A percentile compares a stretch with the other conserved stretches of the same genome.
Conservation (phyloP, 441 rosid genomes). For the Metrosideros polymorpha region DNA sequence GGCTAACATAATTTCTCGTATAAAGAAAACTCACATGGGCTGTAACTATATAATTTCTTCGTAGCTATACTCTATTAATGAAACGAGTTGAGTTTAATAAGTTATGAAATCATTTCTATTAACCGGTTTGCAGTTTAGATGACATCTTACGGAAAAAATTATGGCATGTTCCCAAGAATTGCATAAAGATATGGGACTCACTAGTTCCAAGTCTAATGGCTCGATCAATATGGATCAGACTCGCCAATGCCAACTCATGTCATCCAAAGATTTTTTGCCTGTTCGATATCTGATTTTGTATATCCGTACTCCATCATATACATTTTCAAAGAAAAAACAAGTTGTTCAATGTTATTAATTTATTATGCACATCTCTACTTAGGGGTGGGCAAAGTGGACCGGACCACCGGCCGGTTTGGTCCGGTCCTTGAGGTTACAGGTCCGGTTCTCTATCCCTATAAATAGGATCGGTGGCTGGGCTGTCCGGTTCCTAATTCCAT, state of each 20-base stretch:
- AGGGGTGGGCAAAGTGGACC: too few species aligned
- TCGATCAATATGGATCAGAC: background rate
- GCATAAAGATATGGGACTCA: background rate
- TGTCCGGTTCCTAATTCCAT: too few species aligned
- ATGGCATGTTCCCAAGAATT: background rate
- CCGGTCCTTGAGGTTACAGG: too few species aligned
- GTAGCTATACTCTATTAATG: background rate
- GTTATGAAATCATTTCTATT: background rate
- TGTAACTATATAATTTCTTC: background rate
- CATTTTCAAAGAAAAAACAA: too few species aligned
- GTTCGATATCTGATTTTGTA: background rate
- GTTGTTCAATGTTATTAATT: too few species aligned
- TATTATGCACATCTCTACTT: too few species aligned
- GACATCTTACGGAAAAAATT: background rate
- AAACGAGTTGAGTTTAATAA: background rate
- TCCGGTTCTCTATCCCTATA: too few species aligned
- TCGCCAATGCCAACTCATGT: background rate
- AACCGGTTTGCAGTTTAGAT: background rate
- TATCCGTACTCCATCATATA: background rate
- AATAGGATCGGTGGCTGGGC: too few species aligned
- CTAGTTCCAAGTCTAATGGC: background rate
- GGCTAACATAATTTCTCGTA: background rate
- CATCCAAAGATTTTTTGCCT: background rate
- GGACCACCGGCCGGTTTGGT: too few species aligned
- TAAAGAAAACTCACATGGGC: background rate